Evolutionary conservation across 805 yeast species (phyloP).

Genomic region (Kuraishia borneana): DNA sequence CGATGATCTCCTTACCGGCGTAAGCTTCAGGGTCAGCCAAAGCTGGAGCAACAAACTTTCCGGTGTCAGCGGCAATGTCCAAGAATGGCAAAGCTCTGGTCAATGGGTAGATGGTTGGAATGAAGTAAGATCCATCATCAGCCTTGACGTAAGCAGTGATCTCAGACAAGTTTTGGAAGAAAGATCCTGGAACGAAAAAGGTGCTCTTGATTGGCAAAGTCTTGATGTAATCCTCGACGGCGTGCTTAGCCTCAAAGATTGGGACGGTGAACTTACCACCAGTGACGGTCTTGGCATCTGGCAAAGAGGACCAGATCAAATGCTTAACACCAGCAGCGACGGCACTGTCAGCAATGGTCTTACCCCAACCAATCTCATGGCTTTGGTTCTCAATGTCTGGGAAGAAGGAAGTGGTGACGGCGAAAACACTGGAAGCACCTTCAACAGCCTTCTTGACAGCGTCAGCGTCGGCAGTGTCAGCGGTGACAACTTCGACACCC

Average conservation of each 20-base stretch:
- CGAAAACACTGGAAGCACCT: slow-evolving; percentile 1
- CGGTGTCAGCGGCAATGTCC: neutral
- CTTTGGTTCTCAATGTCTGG: neutral
- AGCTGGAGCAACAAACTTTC: slow-evolving; percentile 1
- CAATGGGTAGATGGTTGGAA: neutral
- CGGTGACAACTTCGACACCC: slow-evolving; percentile 9
- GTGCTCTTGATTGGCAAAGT: neutral
- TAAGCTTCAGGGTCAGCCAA: neutral
- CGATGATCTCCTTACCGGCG: neutral
- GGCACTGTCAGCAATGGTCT: neutral
- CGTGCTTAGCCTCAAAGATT: neutral
- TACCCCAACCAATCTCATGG: neutral
- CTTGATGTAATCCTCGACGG: neutral
- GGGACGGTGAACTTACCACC: neutral
- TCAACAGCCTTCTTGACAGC: neutral
- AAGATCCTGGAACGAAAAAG: neutral
- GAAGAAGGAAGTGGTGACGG: neutral
- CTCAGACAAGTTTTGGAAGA: neutral
- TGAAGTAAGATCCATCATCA: neutral
- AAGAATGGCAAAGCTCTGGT: neutral
- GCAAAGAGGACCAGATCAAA: neutral
- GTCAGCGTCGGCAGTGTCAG: slow-evolving; percentile 2
- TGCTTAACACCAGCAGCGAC: neutral
- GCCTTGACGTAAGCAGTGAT: neutral
- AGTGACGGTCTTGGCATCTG: neutral